These are phyloP conservation scores for Epichloe amarillans DNA, from an alignment of 2,329 filamentous ascomycete species.

Conservation along the genomic window DNA sequence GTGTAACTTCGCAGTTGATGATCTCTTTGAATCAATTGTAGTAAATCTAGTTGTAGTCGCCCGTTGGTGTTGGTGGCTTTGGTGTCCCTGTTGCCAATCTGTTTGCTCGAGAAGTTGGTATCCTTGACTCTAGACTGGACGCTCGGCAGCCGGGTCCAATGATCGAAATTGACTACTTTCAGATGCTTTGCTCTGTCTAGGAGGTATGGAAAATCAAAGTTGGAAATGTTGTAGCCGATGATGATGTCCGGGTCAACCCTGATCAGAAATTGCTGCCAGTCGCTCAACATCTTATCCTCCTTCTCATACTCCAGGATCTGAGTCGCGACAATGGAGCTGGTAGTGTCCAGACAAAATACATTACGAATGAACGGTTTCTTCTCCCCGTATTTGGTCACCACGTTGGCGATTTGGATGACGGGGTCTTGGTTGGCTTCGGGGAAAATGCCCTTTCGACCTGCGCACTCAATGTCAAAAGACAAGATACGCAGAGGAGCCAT, in stretches of 20 bases:
- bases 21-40: slow-evolving; percentile 92
- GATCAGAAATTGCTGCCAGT: slow-evolving; percentile 82
- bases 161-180: slow-evolving; percentile 68
- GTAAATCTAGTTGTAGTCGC: slow-evolving; percentile 76
- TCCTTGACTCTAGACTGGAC: slow-evolving; percentile 60
- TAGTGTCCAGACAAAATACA: slow-evolving; percentile 88
- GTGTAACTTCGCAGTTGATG: slow-evolving; percentile 95
- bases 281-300: slow-evolving; percentile 81
- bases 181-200: slow-evolving; percentile 77
- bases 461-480: slow-evolving; percentile 98
- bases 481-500: slow-evolving; percentile 88
- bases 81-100: slow-evolving; percentile 92
- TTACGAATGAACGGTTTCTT: slow-evolving; percentile 92
- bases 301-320: slow-evolving; percentile 73
- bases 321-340: slow-evolving; percentile 87
- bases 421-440: slow-evolving; percentile 85
- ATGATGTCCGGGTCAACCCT: slow-evolving; percentile 93
- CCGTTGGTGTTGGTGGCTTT: slow-evolving; percentile 93
- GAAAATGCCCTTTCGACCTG: slow-evolving; percentile 93
- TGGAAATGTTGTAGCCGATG: slow-evolving; percentile 96
- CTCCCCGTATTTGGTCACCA: slow-evolving; percentile 90
- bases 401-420: slow-evolving; percentile 95
- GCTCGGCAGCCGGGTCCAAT: slow-evolving; percentile 69
- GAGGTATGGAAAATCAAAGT: slow-evolving; percentile 97
- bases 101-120: slow-evolving; percentile 89